A percentile compares a stretch with the other conserved stretches of the same genome.
These are phyloP conservation scores for Trametes villosa DNA, from an alignment of 768 basidiomycete species.

Conservation along the genomic window DNA sequence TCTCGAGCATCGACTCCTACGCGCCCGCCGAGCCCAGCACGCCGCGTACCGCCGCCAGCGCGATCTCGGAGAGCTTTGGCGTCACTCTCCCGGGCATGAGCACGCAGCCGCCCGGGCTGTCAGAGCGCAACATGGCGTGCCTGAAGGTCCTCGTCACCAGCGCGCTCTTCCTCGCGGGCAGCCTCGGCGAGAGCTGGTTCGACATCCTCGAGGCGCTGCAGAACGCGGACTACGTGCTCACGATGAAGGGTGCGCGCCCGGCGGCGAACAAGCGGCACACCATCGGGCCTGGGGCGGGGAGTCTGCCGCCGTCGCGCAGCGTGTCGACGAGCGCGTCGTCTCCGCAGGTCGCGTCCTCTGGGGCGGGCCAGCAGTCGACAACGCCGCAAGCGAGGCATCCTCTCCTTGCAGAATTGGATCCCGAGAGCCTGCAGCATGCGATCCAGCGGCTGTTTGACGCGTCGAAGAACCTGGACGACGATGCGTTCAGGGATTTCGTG, in stretches of 20 bases:
- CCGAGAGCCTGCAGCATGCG: slow-evolving; percentile 70
- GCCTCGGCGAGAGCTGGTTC: slow-evolving; percentile 92
- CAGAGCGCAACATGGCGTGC: slow-evolving; percentile 90
- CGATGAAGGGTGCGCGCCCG: slow-evolving; percentile 51
- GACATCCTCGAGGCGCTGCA: slow-evolving; percentile 88
- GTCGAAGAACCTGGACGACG: slow-evolving; percentile 81
- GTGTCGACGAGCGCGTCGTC: slow-evolving; percentile 25
- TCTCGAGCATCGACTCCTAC: slow-evolving; percentile 77
- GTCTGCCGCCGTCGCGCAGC: slow-evolving; percentile 42
- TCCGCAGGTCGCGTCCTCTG: slow-evolving; percentile 22
- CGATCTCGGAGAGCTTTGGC: slow-evolving; percentile 71
- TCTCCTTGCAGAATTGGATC: slow-evolving; percentile 71
- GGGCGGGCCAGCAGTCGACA: slow-evolving; percentile 26
- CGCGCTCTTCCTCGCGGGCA: slow-evolving; percentile 81
- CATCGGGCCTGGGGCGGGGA: slow-evolving; percentile 37
- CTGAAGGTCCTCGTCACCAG: slow-evolving; percentile 80
- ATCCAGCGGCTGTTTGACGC: slow-evolving; percentile 89
- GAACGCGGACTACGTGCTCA: slow-evolving; percentile 92
- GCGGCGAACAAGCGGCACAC: slow-evolving; percentile 24
- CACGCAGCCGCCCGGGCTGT: slow-evolving; percentile 73
- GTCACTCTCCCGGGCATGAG: slow-evolving; percentile 44
- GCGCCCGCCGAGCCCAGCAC: slow-evolving; percentile 50
- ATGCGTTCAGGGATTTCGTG: slow-evolving; percentile 79
- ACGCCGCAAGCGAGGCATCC: slow-evolving; percentile 52
- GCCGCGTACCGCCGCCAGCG: slow-evolving; percentile 58